Base-by-base conservation (phyloP, 805 yeast genomes). In the Yarrowia sp. region DNA sequence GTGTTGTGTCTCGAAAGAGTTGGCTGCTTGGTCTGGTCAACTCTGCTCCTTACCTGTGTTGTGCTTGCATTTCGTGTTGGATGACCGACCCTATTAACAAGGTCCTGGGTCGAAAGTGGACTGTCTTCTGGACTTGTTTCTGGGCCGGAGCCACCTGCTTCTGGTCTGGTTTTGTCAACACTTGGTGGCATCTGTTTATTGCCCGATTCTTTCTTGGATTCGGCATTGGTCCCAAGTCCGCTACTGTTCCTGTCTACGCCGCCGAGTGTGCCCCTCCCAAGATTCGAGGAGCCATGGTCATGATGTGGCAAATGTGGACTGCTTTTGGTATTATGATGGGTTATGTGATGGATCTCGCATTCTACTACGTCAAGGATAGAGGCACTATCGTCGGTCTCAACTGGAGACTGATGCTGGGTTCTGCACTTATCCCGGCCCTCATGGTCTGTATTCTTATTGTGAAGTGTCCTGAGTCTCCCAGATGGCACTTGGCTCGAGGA, bases 281-380 rank as follows among this genome's bases (percentile, higher is more conserved):
- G 9, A 82, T 85, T 49, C 81, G 91, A 74, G 92, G 92, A 59
- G 85, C 90, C 0, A 79, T 88, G 70, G 86, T 87, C 56, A 87
- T 87, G 88, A 80, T 85, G 78, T 88, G 90, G 89, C 91, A 88
- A 78, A 85, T 86, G 73, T 87, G 87, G 81, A 87, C 90, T 16
- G 91, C 91, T 0, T 84, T 87, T 65, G 92, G 92, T 70, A 87
- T 88, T 71, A 84, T 86, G 85, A 80, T 88, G 72, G 91, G 91
- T 26, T 86, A 86, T 70, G 85, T 86, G 38, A 81, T 87, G 26
- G 82, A 84, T 32, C 82, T 87, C 69, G 89, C 88, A 0, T 86
- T 87, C 38, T 63, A 63, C 40, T 49, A 63, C 16, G 67, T 63
- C 38, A 63, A 63, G 49, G 67, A 63, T 9, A 36, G 67, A 41